phyloP scores from a whole-genome alignment of 78 protist genomes.

The Dictyostelium intermedium region DNA sequence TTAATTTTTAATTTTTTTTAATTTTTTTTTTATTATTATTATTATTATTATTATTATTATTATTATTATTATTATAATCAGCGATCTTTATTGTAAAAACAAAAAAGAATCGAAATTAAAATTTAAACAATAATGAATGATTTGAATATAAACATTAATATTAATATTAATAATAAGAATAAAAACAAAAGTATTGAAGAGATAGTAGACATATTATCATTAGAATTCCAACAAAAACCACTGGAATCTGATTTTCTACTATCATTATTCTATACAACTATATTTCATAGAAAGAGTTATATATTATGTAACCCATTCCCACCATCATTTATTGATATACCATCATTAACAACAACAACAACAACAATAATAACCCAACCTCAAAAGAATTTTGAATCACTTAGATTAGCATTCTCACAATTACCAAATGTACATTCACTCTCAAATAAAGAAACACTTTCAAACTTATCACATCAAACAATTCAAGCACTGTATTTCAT shows the following conservation, averaged over 20 bases:
- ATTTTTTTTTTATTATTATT: not conserved
- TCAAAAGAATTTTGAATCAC: slow-evolving; percentile 13
- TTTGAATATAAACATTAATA: not conserved
- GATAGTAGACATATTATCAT: not conserved
- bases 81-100: not conserved
- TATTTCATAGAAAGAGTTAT: not conserved
- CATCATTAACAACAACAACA: not conserved
- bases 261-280: slow-evolving; percentile 40
- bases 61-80: not conserved
- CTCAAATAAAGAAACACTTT: not conserved
- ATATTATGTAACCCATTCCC: slow-evolving; percentile 58
- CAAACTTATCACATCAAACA: not conserved
- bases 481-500: not conserved
- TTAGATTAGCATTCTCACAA: not conserved
- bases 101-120: not conserved
- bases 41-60: not conserved
- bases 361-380: not conserved
- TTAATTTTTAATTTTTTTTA: no score
- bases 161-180: not conserved
- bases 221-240: slow-evolving; percentile 5
- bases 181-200: not conserved
- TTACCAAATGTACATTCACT: slow-evolving; percentile 3
- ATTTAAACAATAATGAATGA: not conserved
- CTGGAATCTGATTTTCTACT: slow-evolving; percentile 47
- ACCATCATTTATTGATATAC: not conserved